Evolutionary conservation across 768 basidiomycete species (phyloP).

Genomic region (Calocybe cyanea): DNA sequence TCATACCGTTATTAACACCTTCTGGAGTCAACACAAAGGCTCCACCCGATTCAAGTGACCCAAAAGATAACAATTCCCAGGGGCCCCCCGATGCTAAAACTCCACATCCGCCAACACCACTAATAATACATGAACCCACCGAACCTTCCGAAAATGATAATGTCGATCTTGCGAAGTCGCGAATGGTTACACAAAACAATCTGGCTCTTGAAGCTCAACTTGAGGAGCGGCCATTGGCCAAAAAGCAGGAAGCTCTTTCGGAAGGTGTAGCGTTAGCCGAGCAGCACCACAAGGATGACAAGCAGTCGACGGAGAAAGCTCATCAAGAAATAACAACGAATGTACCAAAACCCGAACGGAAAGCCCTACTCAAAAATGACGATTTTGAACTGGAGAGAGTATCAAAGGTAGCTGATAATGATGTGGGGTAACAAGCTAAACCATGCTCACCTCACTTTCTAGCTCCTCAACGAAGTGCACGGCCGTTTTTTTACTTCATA

Average conservation of each 20-base stretch:
- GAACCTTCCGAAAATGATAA: conserved; percentile 31
- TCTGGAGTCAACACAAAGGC: conserved; percentile 10
- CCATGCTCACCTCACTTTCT: not conserved
- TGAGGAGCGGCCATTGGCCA: conserved; percentile 82
- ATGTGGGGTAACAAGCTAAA: conserved; percentile 2
- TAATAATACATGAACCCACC: conserved; percentile 15
- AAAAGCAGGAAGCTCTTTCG: conserved; percentile 77
- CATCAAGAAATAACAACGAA: conserved; percentile 15
- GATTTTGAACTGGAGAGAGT: conserved; percentile 80
- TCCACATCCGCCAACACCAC: conserved; percentile 12
- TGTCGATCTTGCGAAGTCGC: conserved; percentile 45
- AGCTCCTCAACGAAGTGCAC: conserved; percentile 87
- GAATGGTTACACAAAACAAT: conserved; percentile 65
- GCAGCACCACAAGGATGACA: conserved; percentile 19
- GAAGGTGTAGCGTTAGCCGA: conserved; percentile 34
- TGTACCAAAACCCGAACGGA: conserved; percentile 42
- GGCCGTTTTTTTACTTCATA: conserved; percentile 69
- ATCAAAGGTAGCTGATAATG: conserved; percentile 47
- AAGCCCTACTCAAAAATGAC: conserved; percentile 83
- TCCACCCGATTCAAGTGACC: not conserved
- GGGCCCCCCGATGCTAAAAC: not conserved
- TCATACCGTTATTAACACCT: conserved; percentile 25
- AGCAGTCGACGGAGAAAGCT: conserved; percentile 14
- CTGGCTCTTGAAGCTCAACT: conserved; percentile 80
- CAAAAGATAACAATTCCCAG: not conserved